phyloP scores from a whole-genome alignment of 164 flowering plant species.

The Tetracentron sinense region DNA sequence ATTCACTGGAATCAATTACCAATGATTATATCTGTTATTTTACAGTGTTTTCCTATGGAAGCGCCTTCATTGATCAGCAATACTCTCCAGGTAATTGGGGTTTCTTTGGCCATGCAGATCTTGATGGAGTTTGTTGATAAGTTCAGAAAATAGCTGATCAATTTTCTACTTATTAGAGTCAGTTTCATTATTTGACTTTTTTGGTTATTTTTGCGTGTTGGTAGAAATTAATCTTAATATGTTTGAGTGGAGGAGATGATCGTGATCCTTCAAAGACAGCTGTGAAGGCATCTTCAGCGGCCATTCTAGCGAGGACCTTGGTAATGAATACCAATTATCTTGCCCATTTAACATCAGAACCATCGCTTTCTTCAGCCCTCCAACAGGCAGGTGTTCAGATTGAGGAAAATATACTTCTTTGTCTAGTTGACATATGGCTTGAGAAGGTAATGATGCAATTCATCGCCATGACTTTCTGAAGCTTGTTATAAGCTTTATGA shows the following conservation, averaged over 20 bases:
- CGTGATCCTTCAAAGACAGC: constrained; percentile 71
- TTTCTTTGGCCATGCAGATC: background rate
- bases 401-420: constrained; percentile 77
- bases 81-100: constrained; percentile 60
- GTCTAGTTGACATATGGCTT: constrained; percentile 85
- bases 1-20: background rate
- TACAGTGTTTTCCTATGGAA: constrained; percentile 79
- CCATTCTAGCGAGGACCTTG: constrained; percentile 82
- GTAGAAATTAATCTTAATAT: constrained; percentile 71
- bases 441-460: constrained; percentile 59
- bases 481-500: background rate
- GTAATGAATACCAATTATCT: constrained; percentile 80
- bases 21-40: constrained; percentile 2
- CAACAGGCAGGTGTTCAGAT: constrained; percentile 61
- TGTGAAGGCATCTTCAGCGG: constrained; percentile 74
- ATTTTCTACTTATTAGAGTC: constrained; percentile 1
- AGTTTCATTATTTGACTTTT: background rate
- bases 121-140: background rate
- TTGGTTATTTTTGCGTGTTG: constrained; percentile 10
- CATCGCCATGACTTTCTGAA: background rate
- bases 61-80: constrained; percentile 75
- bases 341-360: constrained; percentile 77
- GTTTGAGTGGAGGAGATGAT: constrained; percentile 86
- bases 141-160: background rate
- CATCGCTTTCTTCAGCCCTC: constrained; percentile 50